Evolutionary conservation across 371 early-diverging fungal genomes (phyloP), one percentile per base, ranked within the genome.

Genomic region (Caulochytrium protostelioides): DNA sequence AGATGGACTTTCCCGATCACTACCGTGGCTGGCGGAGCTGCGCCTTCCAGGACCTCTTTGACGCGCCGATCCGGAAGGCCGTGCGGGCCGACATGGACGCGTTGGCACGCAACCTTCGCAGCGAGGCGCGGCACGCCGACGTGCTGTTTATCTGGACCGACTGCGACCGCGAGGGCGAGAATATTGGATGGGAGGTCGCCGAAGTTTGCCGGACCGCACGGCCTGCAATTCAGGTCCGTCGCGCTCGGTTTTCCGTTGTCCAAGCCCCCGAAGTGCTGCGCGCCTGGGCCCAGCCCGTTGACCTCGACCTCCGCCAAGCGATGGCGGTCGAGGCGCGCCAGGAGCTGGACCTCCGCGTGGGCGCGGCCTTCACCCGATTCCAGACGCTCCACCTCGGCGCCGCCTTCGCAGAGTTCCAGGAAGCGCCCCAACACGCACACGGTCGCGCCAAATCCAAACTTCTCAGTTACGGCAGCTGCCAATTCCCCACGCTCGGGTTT

Each of bases 141-240:
- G 50, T 71, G 25, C 49, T 99, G 19, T 74, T 94, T 33, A 91
- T 98, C 21, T 99, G 99, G 99, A 98, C 98, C 1, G 99, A 99
- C 69, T 95, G 97, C 49, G 99, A 99, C 64, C 70, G 92, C 26
- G 99, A 98, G 56, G 99, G 99, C 13, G 99, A 99, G 43, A 79
- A 84, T 31, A 99, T 99, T 47, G 98, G 95, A 8, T 49, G 54
- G 5, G 95, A 97, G 46, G 71, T 92, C 10, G 70, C 57, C 0
- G 50, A 67, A 5, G 51, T 85, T 0, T 83, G 85, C 34, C 47
- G 41, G n/a, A 19, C 34, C 13, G 62, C 49, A 0, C 86, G 89
- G 34, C 55, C 62, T 3, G 34, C 59, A 6, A 57, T 95, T 1
- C 25, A 37, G 13, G 71, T 87, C 8, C 65, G 62, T 51, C 52